Base-by-base conservation (phyloP, 352 stramenopile species). In the Elongisporangium undulatum region DNA sequence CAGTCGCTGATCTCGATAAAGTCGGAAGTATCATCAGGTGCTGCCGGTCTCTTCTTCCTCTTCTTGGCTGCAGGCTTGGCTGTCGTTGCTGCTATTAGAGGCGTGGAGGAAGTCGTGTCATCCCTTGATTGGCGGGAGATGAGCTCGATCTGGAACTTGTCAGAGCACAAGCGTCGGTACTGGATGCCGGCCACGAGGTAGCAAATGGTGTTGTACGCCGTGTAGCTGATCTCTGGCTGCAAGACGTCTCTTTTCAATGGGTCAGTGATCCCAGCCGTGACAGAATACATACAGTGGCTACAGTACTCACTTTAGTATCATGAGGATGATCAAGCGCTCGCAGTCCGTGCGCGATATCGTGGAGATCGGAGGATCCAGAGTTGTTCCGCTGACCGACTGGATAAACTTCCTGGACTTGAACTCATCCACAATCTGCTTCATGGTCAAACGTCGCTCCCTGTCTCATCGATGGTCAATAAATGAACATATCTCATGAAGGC, bases 391-490 rank as follows among this genome's bases (percentile, higher is more conserved):
- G 77, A 57, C 13, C 10, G 34, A 16, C 29, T 85, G 78, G 1
- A 60, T 49, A 24, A 78, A 63, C 51, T 82, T 87, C 45, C 71
- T 75, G 10, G 75, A 74, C 48, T 82, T 85, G 38, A 84, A 72
- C 52, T 89, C 82, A 26, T 91, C 79, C 7, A 91, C 76, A 17
- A 91, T 59, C 52, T 91, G 79, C 54, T 89, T 91, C 21, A 91
- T 59, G 17, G 82, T 89, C 21, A 85, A 49, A 5, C 79, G 77
- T n/a, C 69, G 69, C 59, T 91, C 75, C 41, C 82, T 91, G 21
- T 39, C 2, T 56, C 38, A 45, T 48, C 56, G 1, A 29, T 6
- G 13, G 24, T 66, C 19, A 71, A 48, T 20, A 10, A 53, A 52
- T 1, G 19, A 22, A 19, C 16, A 63, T 26, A 63, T 34, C n/a